Percentiles rank a stretch among this genome's conserved stretches.
phyloP scores from a whole-genome alignment of 352 stramenopile genomes.

The Pythium diclinum region DNA sequence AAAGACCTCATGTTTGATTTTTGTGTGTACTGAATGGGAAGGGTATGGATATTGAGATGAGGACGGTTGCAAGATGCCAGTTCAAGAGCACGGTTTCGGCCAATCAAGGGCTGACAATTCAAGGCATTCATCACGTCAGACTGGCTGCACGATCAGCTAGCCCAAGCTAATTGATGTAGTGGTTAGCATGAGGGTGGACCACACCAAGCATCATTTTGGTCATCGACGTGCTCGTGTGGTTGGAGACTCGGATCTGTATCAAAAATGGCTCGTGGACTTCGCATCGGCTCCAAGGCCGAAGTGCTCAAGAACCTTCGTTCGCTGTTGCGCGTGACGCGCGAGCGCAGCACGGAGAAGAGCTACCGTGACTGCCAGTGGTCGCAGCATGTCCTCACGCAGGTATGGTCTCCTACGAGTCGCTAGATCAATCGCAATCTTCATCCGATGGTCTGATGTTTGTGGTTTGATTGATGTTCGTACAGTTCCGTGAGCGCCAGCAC shows the following conservation, averaged over 20 bases:
- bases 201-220: background rate
- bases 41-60: background rate
- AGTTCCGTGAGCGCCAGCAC: constrained; percentile 72
- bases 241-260: background rate
- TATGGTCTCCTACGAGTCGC: constrained; percentile 22
- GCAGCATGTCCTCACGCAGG: constrained; percentile 71
- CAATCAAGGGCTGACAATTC: background rate
- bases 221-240: background rate
- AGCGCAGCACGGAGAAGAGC: constrained; percentile 47
- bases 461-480: background rate
- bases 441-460: constrained; percentile 14
- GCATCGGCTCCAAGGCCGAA: constrained; percentile 79
- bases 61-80: constrained; percentile 6
- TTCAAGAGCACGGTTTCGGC: constrained; percentile 6
- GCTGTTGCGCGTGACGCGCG: constrained; percentile 62
- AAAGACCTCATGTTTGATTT: too few relatives aligned
- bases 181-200: background rate
- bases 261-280: constrained; percentile 61
- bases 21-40: too few relatives aligned
- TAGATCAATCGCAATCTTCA: background rate
- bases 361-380: constrained; percentile 61
- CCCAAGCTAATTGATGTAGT: background rate
- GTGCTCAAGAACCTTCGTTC: constrained; percentile 76
- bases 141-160: background rate
- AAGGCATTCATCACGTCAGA: background rate